Conservation (phyloP, 352 stramenopile species). For the Pythium chondricola region DNA sequence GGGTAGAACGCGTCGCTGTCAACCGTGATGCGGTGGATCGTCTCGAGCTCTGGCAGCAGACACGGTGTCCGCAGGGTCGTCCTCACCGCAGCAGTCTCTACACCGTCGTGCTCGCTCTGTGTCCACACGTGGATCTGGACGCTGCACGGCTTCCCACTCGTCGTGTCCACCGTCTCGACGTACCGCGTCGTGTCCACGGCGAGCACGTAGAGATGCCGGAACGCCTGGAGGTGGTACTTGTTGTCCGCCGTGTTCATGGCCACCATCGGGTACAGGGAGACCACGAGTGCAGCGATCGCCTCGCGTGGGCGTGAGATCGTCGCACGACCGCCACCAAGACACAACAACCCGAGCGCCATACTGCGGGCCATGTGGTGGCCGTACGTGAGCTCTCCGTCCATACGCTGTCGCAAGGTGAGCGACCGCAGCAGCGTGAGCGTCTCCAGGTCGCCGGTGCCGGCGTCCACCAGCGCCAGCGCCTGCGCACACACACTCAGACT, state of each 20-base stretch:
- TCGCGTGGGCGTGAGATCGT: constrained; percentile 87
- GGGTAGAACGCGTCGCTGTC: constrained; percentile 49
- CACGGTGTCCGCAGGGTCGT: constrained; percentile 52
- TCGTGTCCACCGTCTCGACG: constrained; percentile 75
- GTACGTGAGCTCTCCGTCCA: constrained; percentile 86
- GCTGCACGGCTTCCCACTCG: constrained; percentile 35
- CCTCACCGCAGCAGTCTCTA: constrained; percentile 5
- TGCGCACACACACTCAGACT: constrained; percentile 90
- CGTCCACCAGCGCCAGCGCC: constrained; percentile 93
- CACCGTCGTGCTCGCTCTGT: constrained; percentile 23
- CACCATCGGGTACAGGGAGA: constrained; percentile 93
- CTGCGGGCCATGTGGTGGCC: constrained; percentile 94
- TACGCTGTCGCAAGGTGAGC: constrained; percentile 69
- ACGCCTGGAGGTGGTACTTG: constrained; percentile 85
- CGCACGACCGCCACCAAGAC: constrained; percentile 91
- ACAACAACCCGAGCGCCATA: constrained; percentile 94
- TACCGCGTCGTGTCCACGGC: constrained; percentile 69
- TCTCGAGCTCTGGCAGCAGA: constrained; percentile 56
- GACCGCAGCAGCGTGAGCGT: constrained; percentile 90
- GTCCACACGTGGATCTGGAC: constrained; percentile 42
- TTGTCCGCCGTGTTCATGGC: constrained; percentile 92
- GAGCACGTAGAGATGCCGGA: constrained; percentile 90
- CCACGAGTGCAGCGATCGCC: constrained; percentile 92
- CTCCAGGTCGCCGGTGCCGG: constrained; percentile 93
- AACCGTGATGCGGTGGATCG: constrained; percentile 51